Evolutionary conservation across 2,329 filamentous ascomycete species (phyloP), one percentile per base, ranked within the genome.

Genomic region (Ophiostoma ulmi): DNA sequence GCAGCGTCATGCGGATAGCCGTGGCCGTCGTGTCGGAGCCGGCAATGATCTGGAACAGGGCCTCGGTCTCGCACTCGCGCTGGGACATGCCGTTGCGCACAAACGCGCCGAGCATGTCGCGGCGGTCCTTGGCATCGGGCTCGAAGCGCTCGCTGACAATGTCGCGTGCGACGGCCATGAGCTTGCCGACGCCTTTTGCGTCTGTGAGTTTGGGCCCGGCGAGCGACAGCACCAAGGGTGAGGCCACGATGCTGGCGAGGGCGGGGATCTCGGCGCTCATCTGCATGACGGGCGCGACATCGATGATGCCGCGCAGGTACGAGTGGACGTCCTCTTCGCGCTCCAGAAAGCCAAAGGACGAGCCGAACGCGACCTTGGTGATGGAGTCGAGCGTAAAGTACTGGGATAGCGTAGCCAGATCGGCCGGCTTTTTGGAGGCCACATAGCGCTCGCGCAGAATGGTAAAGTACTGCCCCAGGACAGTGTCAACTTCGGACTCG

Each of bases 311-410:
- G 55, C 77, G 74, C 52, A 84, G 78, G 73, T 83, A 84, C 14
- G 77, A 78, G 71, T 82, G 81, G 0, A 82, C 78, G 73, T 85
- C 83, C 11, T 78, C 75, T 72, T 85, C 80, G 8, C 75, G 74
- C 26, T 77, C 77, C 0, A 85, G 74, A 72, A 81, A 82, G 26
- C 83, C 82, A 73, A 84, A 83, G 1, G 79, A 75, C 68, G 80
- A 72, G 31, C 84, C 83, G 66, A 85, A 81, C 2, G 81, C 82
- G 14, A 86, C 74, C 48, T 80, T 79, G 52, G 80, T 83, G 72
- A 86, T 83, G 26, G 84, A 80, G 72, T 86, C 85, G 5, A 85
- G 77, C 0, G 83, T 84, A 69, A 86, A 82, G 77, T 80, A 85
- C 48, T 83, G 81, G 1, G 81, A 78, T 63, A 82, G 80, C 6